Percentiles rank a stretch among this genome's conserved stretches.
phyloP scores from a whole-genome alignment of 805 yeast species.

The Phaffomyces thermotolerans region DNA sequence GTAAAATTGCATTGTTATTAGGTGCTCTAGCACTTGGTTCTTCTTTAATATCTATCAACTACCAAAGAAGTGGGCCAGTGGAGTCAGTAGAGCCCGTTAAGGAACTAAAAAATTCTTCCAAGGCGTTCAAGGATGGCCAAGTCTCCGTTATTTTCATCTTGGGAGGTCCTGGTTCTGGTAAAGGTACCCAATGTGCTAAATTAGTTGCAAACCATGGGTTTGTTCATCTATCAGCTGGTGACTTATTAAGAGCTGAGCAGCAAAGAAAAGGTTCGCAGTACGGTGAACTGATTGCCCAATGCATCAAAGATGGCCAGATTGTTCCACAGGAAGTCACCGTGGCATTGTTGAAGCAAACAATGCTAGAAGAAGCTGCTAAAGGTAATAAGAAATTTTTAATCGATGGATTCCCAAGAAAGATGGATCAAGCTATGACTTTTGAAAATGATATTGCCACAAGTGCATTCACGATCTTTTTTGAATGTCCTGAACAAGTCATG shows the following conservation, averaged over 20 bases:
- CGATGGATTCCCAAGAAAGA: conserved; percentile 96
- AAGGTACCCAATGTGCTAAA: conserved; percentile 92
- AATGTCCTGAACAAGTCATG: conserved; percentile 81
- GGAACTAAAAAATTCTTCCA: conserved; percentile 10
- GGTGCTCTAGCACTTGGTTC: conserved; percentile 43
- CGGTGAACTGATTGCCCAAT: conserved; percentile 79
- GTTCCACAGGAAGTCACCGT: conserved; percentile 92
- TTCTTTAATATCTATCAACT: conserved; percentile 35
- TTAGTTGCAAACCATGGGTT: conserved; percentile 75
- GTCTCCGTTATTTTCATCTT: conserved; percentile 81
- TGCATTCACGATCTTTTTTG: conserved; percentile 65
- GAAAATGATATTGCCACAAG: conserved; percentile 73
- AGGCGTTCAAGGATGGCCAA: conserved; percentile 54
- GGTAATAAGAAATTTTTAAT: conserved; percentile 62
- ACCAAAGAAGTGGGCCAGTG: conserved; percentile 37
- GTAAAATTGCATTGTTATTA: conserved; percentile 30
- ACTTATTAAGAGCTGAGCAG: conserved; percentile 88
- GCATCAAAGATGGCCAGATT: conserved; percentile 80
- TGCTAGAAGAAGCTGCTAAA: conserved; percentile 41
- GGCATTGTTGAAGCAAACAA: conserved; percentile 75
- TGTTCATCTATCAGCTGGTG: conserved; percentile 94
- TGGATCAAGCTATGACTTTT: conserved; percentile 96
- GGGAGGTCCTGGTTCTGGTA: conserved; percentile 98
- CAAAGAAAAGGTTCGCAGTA: conserved; percentile 69
- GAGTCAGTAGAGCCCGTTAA: conserved; percentile 34